Base-by-base conservation (phyloP, 2,329 filamentous ascomycete species). In the Colletotrichum sp. region DNA sequence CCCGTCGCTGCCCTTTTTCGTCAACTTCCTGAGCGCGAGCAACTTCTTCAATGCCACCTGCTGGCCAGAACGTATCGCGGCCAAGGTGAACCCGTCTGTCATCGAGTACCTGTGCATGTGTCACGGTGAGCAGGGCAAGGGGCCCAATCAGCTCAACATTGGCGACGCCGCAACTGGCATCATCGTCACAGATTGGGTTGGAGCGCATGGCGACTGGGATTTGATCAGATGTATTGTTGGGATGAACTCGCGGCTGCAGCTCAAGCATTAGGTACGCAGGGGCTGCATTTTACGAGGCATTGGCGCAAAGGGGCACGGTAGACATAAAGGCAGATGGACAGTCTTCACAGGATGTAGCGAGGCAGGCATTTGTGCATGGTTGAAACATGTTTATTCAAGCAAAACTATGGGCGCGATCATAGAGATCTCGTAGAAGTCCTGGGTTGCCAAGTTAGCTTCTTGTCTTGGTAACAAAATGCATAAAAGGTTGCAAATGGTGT, bases 171-270 rank as follows among this genome's bases (percentile, higher is more conserved):
- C 92, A 8, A 98, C 96, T 2, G 97, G 97, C 6, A 92, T 98
- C 75, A 93, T 98, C 60, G 94, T 98, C 30, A 97, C 94, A 77
- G 97, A 99, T 84, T 98, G 95, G 95, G 96, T 98, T 67, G 97
- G 97, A 4, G 88, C 93, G 76, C 90, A 93, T 77, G 96, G 93
- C 1, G 94, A 98, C 85, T 99, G 96, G 96, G 96, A 98, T 86
- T 85, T 98, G 71, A 91, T 98, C 44, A 91, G 93, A 78, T 94
- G 95, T 84, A 93, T 98, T 80, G 93, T 98, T 8, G 96, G 95
- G 8, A 96, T 98, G 95, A 99, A 99, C 83, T 91, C 94, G 28
- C 93, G 88, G 77, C 81, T 93, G 76, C 88, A 92, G 80, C 80
- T 90, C 69, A 88, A 86, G 80, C 80, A 83, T 72, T 87, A 85